Percentiles rank a stretch among this genome's conserved stretches.
Conservation (phyloP, 106 monocot genomes). For the Platanthera zijinensis region DNA sequence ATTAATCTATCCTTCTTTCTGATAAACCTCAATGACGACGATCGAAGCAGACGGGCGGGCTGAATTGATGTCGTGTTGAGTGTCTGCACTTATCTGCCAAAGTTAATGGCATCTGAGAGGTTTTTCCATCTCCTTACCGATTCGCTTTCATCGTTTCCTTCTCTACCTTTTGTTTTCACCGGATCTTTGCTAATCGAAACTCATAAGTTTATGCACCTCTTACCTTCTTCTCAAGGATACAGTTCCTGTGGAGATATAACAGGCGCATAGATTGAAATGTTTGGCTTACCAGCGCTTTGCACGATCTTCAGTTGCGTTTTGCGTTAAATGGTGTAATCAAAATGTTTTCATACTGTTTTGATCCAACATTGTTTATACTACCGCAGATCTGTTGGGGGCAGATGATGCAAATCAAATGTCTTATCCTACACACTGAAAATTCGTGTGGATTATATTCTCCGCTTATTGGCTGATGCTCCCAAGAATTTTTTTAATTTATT, state of each 20-base stretch:
- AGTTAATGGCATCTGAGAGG: slow-evolving; percentile 12
- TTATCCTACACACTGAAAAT: slow-evolving; percentile 3
- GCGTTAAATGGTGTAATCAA: slow-evolving; percentile 22
- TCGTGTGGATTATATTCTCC: neutral
- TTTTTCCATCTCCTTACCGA: neutral
- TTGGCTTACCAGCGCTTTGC: slow-evolving; percentile 26
- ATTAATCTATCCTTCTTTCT: neutral
- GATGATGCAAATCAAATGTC: neutral
- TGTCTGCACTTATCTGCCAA: slow-evolving; percentile 5
- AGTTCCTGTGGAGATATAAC: slow-evolving; percentile 15
- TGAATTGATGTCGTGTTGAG: slow-evolving; percentile 18
- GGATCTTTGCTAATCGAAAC: neutral
- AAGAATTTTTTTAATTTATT: no score
- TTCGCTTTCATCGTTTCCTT: neutral
- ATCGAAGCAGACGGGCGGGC: slow-evolving; percentile 15
- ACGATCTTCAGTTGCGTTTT: slow-evolving; percentile 1
- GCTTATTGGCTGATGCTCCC: slow-evolving; percentile 5
- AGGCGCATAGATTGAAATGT: slow-evolving; percentile 8
- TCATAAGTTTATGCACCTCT: neutral
- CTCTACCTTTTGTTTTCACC: neutral
- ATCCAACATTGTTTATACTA: neutral
- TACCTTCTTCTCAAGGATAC: neutral
- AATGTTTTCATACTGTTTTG: neutral
- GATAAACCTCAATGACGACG: slow-evolving; percentile 5
- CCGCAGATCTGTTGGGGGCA: neutral